These are phyloP conservation scores for Boletus smithii DNA, from an alignment of 1,284 basidiomycete genomes.

Conservation along the genomic window DNA sequence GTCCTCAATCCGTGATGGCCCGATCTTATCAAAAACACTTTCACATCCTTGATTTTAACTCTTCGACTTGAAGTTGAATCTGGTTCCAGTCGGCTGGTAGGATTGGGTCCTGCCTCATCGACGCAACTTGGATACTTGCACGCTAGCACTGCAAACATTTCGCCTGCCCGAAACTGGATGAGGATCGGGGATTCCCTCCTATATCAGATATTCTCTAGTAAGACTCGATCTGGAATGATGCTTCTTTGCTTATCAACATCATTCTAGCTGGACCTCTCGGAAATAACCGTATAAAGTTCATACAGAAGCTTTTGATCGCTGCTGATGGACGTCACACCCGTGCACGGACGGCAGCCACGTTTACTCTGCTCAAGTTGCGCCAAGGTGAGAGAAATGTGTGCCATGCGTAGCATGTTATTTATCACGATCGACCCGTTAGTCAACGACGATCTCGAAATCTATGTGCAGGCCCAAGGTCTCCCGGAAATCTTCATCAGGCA, in stretches of 20 bases:
- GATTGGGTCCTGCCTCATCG: slow-evolving; percentile 1
- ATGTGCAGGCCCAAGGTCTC: slow-evolving; percentile 4
- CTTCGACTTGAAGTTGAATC: not conserved
- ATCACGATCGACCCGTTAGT: not conserved
- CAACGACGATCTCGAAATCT: slow-evolving; percentile 3
- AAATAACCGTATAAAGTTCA: slow-evolving; percentile 10
- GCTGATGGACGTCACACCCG: slow-evolving; percentile 7
- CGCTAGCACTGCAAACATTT: slow-evolving; percentile 11
- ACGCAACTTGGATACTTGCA: slow-evolving; percentile 9
- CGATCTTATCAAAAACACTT: not conserved
- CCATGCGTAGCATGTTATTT: not conserved
- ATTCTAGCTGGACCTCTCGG: slow-evolving; percentile 10
- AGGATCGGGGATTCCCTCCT: slow-evolving; percentile 15
- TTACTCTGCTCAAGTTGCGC: slow-evolving; percentile 11
- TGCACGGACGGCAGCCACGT: slow-evolving; percentile 14
- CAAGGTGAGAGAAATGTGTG: not conserved
- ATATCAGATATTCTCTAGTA: slow-evolving; percentile 13
- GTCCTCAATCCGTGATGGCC: not conserved
- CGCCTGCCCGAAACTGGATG: slow-evolving; percentile 16
- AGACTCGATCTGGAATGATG: not conserved
- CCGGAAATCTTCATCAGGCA: slow-evolving; percentile 4
- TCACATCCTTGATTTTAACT: not conserved
- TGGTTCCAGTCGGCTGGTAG: not conserved
- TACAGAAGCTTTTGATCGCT: slow-evolving; percentile 10
- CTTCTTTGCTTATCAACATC: not conserved